Base-by-base conservation (phyloP, 768 basidiomycete genomes). In the Galerina marginata region DNA sequence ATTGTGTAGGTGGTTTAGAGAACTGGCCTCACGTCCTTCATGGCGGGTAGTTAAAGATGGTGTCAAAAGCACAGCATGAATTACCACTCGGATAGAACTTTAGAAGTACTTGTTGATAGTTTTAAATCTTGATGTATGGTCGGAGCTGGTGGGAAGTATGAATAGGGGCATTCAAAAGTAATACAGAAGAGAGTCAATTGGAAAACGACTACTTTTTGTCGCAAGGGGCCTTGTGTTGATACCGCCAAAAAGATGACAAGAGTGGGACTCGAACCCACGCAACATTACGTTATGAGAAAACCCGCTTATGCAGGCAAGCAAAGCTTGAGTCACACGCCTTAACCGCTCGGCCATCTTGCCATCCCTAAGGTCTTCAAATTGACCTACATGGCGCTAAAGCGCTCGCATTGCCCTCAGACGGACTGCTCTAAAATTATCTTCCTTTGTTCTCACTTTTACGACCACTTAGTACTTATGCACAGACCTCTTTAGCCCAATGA, bases 281-380 rank as follows among this genome's bases (percentile, higher is more conserved):
- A 65, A 70, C 68, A 68, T 69, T 72, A 60, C 70, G 68, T 69
- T 66, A 74, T 74, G 70, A 70, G 73, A 74, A 69, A 54, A 67
- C 71, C 71, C 61, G 56, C 54, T 29, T 43, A 10, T 48, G 59
- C 59, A 54, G 65, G 70, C 64, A 74, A 72, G 71, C 69, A 59
- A 70, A 68, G 73, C 77, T 79, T 77, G 76, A 79, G 78, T 79
- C 79, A 77, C 77, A 79, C 77, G 77, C 78, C 77, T 76, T 77
- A 74, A 75, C 72, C 74, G 74, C 77, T 79, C 78, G 78, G 77
- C 78, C 79, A 80, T 79, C 77, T 79, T 79, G 78, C 79, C 79
- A 60, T 67, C 58, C 46, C 57, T 62, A 62, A 4, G 0, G n/a
- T n/a, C 2, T 9, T 42, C 1, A 15, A 15, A 7, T 36, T 6